A percentile compares a stretch with the other conserved stretches of the same genome.
phyloP scores from a whole-genome alignment of 805 yeast genomes.

The Starmerella vitae region DNA sequence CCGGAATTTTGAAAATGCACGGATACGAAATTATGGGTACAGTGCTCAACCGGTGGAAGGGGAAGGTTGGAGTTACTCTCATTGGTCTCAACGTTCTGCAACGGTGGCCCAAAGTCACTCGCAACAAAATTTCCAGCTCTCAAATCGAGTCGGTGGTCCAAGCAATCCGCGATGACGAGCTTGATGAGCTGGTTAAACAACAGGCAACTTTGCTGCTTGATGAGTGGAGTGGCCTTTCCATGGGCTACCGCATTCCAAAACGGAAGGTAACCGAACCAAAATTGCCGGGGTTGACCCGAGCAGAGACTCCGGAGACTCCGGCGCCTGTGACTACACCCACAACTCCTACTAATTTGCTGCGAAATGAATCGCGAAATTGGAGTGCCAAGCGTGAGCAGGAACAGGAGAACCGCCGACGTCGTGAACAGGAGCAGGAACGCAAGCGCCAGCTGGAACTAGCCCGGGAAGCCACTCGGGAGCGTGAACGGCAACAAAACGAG shows the following conservation, averaged over 20 bases:
- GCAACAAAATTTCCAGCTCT: constrained; percentile 62
- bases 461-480: constrained; percentile 12
- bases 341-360: constrained; percentile 31
- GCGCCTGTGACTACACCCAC: neutral
- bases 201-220: constrained; percentile 37
- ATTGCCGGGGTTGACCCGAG: neutral
- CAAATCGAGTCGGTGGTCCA: constrained; percentile 54
- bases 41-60: constrained; percentile 34
- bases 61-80: constrained; percentile 32
- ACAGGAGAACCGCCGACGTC: constrained; percentile 17
- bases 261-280: constrained; percentile 21
- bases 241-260: constrained; percentile 79
- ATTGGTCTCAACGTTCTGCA: constrained; percentile 45
- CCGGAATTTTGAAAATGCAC: constrained; percentile 59
- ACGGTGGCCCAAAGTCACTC: constrained; percentile 58
- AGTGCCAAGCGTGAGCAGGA: constrained; percentile 27
- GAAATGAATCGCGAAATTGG: constrained; percentile 34
- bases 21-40: constrained; percentile 72
- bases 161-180: constrained; percentile 27
- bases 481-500: constrained; percentile 27
- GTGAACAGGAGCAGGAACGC: constrained; percentile 7
- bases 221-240: constrained; percentile 60
- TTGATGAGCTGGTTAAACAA: constrained; percentile 24
- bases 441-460: constrained; percentile 9
- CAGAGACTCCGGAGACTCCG: neutral